phyloP scores from a whole-genome alignment of 1,139 yeast species.

The Hemisphaericaspora xylanilytica region DNA sequence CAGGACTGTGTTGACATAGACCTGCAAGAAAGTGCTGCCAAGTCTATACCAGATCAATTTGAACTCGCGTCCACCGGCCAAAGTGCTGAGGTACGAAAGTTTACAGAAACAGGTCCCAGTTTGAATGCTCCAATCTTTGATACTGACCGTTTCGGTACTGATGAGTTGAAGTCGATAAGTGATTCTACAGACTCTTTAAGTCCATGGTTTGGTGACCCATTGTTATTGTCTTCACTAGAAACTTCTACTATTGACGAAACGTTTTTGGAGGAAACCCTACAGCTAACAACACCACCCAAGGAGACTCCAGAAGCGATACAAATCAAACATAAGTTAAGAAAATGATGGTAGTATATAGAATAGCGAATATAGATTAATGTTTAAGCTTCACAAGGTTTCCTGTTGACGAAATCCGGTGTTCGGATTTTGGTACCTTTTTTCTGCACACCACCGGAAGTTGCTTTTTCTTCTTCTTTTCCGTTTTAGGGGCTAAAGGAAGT shows the following conservation, averaged over 20 bases:
- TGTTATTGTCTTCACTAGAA: neutral
- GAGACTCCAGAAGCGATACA: neutral
- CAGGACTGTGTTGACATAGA: conserved; percentile 36
- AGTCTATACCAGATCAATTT: neutral
- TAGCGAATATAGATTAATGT: too few species aligned
- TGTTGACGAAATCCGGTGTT: neutral
- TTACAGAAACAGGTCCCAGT: neutral
- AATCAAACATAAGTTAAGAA: neutral
- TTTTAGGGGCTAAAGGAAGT: neutral
- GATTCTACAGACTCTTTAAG: neutral
- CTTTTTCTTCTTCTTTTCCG: neutral
- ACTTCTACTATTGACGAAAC: neutral
- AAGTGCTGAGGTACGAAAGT: too few species aligned
- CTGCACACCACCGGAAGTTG: neutral
- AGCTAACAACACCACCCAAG: neutral
- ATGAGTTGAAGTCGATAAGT: neutral
- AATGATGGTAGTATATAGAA: neutral
- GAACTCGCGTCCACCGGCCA: neutral
- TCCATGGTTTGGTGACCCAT: neutral
- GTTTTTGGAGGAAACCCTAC: neutral
- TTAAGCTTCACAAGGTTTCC: too few species aligned
- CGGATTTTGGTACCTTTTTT: neutral
- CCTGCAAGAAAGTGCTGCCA: neutral
- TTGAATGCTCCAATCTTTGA: neutral
- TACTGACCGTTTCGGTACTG: neutral